Conservation (phyloP, 441 rosid genomes). For the Aleurites moluccanus region DNA sequence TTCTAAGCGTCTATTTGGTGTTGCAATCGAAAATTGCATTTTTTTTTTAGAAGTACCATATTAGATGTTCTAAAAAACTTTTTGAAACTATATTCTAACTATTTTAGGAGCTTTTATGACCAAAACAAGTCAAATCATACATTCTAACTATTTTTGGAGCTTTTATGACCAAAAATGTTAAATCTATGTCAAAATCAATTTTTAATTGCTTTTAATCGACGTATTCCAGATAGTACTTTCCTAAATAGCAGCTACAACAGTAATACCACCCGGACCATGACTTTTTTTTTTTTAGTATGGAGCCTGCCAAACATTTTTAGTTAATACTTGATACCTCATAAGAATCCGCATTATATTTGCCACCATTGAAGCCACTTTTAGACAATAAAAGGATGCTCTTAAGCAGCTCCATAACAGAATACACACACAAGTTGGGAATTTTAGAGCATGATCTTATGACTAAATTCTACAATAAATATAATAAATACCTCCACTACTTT, state of each 20-base stretch:
- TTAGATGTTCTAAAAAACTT: neutral
- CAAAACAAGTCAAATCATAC: neutral
- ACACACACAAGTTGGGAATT: constrained; percentile 4
- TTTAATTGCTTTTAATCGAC: neutral
- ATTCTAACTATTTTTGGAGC: too few relatives aligned
- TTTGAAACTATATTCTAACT: neutral
- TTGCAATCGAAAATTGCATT: neutral
- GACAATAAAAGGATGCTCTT: constrained; percentile 5
- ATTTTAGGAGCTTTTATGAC: neutral
- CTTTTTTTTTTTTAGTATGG: too few relatives aligned
- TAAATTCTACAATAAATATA: constrained; percentile 23
- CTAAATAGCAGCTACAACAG: neutral
- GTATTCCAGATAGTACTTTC: neutral
- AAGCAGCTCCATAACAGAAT: constrained; percentile 4
- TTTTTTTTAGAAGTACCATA: neutral
- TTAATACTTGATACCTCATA: neutral
- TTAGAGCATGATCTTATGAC: constrained; percentile 16
- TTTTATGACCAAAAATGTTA: too few relatives aligned
- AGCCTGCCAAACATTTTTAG: neutral
- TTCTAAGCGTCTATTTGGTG: neutral
- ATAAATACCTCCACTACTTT: constrained; percentile 75
- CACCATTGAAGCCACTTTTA: neutral
- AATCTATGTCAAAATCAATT: neutral
- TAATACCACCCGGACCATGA: neutral
- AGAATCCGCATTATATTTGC: neutral